Base-by-base conservation (phyloP, 345 rosid genomes). In the Pugionium dolabratum region DNA sequence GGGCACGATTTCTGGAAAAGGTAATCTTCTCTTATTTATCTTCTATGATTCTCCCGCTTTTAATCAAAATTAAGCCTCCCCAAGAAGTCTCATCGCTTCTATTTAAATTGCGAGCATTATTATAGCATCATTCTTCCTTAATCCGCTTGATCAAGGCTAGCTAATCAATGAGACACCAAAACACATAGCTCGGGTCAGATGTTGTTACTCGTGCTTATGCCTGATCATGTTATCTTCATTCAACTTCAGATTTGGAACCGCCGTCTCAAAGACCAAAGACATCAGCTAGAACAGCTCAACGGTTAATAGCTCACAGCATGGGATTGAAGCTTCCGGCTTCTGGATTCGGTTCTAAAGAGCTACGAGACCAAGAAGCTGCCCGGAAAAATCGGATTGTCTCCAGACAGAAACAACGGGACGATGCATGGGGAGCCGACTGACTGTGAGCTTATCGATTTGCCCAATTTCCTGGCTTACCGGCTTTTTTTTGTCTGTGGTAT, bases 261-360 rank as follows among this genome's bases (percentile, higher is more conserved):
- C 97, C 99, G 18, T 76, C 89, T 32, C 85, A 80, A 62, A 81
- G 97, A 78, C 98, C 92, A 9, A 82, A 83, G 58, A 94, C 97
- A 54, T 94, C 99, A 49, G 89, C 93, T 35, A 83, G 87, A 78
- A 88, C 95, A 55, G 97, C 96, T n/a, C 90, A 86, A 72, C 79
- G 97, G 81, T 68, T 94, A 64, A 94, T 94, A 59, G 95, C 99
- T 48, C 95, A 90, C 49, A 84, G 84, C 68, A 90, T 94, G 89
- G 97, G 99, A 59, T 44, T 85, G 84, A 90, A 88, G 76, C 56
- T 94, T 67, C 89, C 91, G 3, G 43, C 81, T 18, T 50, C 83
- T 28, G 62, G 79, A 46, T 89, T 82, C 40, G 90, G 86, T 30
- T 83, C 95, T 25, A 75, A 73, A 69, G 96, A 90, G 62, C 74